Conservation (phyloP, 495 filamentous ascomycete genomes). For the Aspergillus heteromorphus region DNA sequence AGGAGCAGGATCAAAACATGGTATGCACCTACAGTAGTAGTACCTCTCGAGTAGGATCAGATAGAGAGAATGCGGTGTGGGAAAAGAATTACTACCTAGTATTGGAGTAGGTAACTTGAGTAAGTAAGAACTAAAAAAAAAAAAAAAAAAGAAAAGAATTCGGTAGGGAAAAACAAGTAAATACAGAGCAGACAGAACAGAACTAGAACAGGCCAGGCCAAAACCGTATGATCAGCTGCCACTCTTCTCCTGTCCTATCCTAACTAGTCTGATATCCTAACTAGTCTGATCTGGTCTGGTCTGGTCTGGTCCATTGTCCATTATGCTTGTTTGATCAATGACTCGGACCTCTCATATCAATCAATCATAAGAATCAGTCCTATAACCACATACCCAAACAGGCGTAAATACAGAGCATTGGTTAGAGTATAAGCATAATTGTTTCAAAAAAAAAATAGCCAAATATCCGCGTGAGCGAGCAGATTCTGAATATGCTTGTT, state of each 20-base stretch:
- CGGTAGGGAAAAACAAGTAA: too few relatives aligned
- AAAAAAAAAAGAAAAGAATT: slow-evolving; percentile 13
- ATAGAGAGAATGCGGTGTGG: slow-evolving; percentile 7
- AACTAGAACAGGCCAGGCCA: too few relatives aligned
- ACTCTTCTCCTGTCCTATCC: too few relatives aligned
- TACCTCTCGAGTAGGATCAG: not conserved
- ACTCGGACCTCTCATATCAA: not conserved
- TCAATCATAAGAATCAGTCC: too few relatives aligned
- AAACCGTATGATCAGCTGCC: slow-evolving; percentile 4
- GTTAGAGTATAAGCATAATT: too few relatives aligned
- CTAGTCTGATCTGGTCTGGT: too few relatives aligned
- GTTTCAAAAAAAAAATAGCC: slow-evolving; percentile 1
- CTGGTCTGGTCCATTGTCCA: too few relatives aligned
- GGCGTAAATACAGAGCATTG: not conserved
- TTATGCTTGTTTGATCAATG: slow-evolving; percentile 1
- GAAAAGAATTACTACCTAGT: slow-evolving; percentile 12
- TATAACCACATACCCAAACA: too few relatives aligned
- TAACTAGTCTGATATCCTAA: too few relatives aligned
- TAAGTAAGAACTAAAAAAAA: slow-evolving; percentile 16
- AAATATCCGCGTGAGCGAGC: slow-evolving; percentile 10
- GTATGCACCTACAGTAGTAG: too few relatives aligned
- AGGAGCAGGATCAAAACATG: not conserved
- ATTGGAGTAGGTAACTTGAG: too few relatives aligned
- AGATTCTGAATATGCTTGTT: slow-evolving; percentile 7
- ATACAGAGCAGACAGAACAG: too few relatives aligned